phyloP scores from a whole-genome alignment of 768 basidiomycete species.

The Cystoderma amianthinum region DNA sequence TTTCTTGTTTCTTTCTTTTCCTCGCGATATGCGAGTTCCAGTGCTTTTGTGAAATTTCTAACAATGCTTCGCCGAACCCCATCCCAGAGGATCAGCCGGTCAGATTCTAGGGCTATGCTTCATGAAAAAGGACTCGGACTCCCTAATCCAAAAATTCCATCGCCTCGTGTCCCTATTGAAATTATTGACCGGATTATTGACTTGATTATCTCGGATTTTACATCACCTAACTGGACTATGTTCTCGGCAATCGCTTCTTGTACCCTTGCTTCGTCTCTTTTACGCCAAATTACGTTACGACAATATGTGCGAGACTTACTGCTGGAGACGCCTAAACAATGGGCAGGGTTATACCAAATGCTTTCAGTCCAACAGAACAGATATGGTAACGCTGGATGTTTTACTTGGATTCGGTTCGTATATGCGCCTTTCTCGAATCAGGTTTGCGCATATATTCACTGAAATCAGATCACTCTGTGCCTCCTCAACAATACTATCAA shows the following conservation, averaged over 20 bases:
- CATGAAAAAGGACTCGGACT: neutral
- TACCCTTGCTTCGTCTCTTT: slow-evolving; percentile 29
- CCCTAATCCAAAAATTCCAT: slow-evolving; percentile 4
- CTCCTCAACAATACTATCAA: slow-evolving; percentile 21
- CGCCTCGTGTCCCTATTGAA: slow-evolving; percentile 26
- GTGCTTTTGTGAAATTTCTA: no score
- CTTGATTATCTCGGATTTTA: slow-evolving; percentile 12
- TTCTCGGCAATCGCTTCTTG: slow-evolving; percentile 29
- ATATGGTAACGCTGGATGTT: slow-evolving; percentile 17
- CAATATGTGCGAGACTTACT: slow-evolving; percentile 24
- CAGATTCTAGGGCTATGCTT: neutral
- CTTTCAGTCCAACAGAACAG: slow-evolving; percentile 15
- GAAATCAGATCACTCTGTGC: slow-evolving; percentile 22
- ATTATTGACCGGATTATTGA: slow-evolving; percentile 27
- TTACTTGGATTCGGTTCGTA: slow-evolving; percentile 42
- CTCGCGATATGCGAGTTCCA: no score
- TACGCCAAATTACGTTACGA: slow-evolving; percentile 37
- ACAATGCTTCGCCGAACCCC: no score
- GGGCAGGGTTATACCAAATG: slow-evolving; percentile 14
- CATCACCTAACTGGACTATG: slow-evolving; percentile 4
- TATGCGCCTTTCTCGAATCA: slow-evolving; percentile 8
- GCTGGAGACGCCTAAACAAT: slow-evolving; percentile 15
- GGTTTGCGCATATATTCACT: slow-evolving; percentile 11
- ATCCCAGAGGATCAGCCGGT: no score
- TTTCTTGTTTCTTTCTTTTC: no score